Evolutionary conservation across 352 stramenopile genomes (phyloP), one percentile per base, ranked within the genome.

Genomic region (Pythium dissimile): DNA sequence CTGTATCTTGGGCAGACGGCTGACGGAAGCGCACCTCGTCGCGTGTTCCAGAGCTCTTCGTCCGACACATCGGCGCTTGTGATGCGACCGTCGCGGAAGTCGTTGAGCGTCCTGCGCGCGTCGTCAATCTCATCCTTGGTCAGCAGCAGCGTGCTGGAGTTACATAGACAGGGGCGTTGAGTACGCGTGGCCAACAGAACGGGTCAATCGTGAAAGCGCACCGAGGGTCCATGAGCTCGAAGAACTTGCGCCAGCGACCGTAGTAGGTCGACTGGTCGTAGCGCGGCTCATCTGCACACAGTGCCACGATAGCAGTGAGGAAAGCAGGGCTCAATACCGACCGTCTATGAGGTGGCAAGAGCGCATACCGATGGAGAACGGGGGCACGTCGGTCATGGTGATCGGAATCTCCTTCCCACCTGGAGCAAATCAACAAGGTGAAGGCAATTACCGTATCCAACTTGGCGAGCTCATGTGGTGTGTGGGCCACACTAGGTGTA

Each of bases 261-360:
- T 75, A 73, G 69, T 96, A 96, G 35, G 84, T 94, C 47, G 81
- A 89, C 63, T 90, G 86, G 59, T 96, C 86, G 59, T 92, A 89
- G 53, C 79, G 74, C 28, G 84, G 81, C 43, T 77, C 76, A 57
- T 89, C 80, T 89, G 24, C 51, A 45, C 38, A 45, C 10, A 26
- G 38, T 37, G 20, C 20, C 23, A n/a, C 42, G 18, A 51, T 26
- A 76, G 67, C 71, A 44, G 74, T 61, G 12, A 61, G 72, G 67
- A 79, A 79, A 35, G 71, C 64, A 42, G 71, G 71, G n/a, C n/a
- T n/a, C n/a, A n/a, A n/a, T n/a, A n/a, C n/a, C n/a, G n/a, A n/a
- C n/a, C n/a, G n/a, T n/a, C n/a, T n/a, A n/a, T n/a, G n/a, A n/a
- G n/a, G n/a, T n/a, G n/a, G n/a, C n/a, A n/a, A n/a, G n/a, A n/a